Percentiles rank a stretch among this genome's conserved stretches.
Evolutionary conservation across 371 early-diverging fungal genomes (phyloP).

Genomic region (Lichtheimia hyalospora): DNA sequence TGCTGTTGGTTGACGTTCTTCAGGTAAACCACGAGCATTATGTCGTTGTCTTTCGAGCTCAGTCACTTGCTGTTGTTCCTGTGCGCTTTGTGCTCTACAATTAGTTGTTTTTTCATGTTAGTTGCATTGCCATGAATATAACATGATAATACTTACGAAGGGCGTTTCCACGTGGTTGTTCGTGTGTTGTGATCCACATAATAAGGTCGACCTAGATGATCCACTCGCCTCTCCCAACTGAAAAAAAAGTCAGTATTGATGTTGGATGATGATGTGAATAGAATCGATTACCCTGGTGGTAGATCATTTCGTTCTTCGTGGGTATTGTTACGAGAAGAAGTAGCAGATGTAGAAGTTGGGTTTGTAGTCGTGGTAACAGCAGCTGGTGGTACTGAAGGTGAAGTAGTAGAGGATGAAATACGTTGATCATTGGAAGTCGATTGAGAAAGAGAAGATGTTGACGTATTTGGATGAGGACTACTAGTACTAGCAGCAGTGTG

Average conservation of each 20-base stretch:
- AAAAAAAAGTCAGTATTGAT: not conserved
- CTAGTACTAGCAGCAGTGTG: conserved; percentile 10
- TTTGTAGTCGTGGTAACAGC: conserved; percentile 8
- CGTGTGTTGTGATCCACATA: conserved; percentile 75
- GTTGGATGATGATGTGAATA: conserved; percentile 14
- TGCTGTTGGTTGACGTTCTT: conserved; percentile 37
- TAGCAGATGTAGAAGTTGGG: conserved; percentile 7
- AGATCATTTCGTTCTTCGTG: conserved; percentile 51
- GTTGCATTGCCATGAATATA: not conserved
- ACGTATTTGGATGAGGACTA: not conserved
- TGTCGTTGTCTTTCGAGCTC: conserved; percentile 77
- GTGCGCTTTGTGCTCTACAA: conserved; percentile 41
- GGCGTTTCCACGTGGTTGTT: conserved; percentile 74
- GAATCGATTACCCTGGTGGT: conserved; percentile 61
- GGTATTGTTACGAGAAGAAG: conserved; percentile 4
- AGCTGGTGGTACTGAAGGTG: conserved; percentile 13
- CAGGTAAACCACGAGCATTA: conserved; percentile 81
- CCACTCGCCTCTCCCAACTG: conserved; percentile 74
- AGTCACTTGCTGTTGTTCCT: conserved; percentile 56
- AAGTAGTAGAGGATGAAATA: not conserved
- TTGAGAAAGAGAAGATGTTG: not conserved
- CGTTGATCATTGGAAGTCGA: not conserved
- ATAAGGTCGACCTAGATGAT: conserved; percentile 67
- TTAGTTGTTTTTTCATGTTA: conserved; percentile 11
- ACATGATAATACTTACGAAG: conserved; percentile 34